Conservation (phyloP, 2,329 filamentous ascomycete genomes). For the Pseudogymnoascus sp. region DNA sequence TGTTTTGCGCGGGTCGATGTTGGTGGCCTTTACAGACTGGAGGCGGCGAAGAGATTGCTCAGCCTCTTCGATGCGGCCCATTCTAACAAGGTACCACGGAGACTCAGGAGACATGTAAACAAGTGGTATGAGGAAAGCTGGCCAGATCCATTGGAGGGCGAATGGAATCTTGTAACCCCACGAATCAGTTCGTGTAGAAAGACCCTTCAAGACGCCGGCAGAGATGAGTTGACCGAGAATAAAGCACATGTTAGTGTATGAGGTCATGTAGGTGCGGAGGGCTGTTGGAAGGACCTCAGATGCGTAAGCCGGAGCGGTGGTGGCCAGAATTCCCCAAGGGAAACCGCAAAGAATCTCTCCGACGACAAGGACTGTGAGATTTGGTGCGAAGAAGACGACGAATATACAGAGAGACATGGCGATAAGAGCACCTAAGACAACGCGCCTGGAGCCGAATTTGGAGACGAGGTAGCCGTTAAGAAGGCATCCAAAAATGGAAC, state of each 20-base stretch:
- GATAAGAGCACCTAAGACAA: slow-evolving; percentile 28
- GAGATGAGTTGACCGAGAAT: slow-evolving; percentile 38
- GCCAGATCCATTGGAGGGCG: slow-evolving; percentile 36
- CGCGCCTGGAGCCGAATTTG: slow-evolving; percentile 38
- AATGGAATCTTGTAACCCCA: slow-evolving; percentile 13
- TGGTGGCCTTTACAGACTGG: slow-evolving; percentile 47
- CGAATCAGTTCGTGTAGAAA: background rate
- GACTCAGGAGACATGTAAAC: slow-evolving; percentile 39
- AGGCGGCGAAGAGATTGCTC: slow-evolving; percentile 23
- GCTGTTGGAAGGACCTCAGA: slow-evolving; percentile 43
- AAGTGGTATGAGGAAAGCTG: slow-evolving; percentile 34
- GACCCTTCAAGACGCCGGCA: slow-evolving; percentile 27
- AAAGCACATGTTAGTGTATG: slow-evolving; percentile 44
- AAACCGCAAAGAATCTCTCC: slow-evolving; percentile 39
- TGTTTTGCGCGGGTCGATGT: slow-evolving; percentile 25
- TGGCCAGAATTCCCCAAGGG: slow-evolving; percentile 42
- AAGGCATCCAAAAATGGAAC: slow-evolving; percentile 34
- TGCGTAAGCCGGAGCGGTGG: slow-evolving; percentile 21
- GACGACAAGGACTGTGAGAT: slow-evolving; percentile 34
- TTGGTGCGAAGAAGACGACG: slow-evolving; percentile 39
- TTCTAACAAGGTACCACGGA: slow-evolving; percentile 41
- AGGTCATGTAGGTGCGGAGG: slow-evolving; percentile 41
- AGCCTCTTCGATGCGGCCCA: slow-evolving; percentile 35
- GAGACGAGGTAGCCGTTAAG: slow-evolving; percentile 37
- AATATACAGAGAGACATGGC: slow-evolving; percentile 23